Conservation (phyloP, 495 filamentous ascomycete genomes). For the Aspergillus cavernicola region DNA sequence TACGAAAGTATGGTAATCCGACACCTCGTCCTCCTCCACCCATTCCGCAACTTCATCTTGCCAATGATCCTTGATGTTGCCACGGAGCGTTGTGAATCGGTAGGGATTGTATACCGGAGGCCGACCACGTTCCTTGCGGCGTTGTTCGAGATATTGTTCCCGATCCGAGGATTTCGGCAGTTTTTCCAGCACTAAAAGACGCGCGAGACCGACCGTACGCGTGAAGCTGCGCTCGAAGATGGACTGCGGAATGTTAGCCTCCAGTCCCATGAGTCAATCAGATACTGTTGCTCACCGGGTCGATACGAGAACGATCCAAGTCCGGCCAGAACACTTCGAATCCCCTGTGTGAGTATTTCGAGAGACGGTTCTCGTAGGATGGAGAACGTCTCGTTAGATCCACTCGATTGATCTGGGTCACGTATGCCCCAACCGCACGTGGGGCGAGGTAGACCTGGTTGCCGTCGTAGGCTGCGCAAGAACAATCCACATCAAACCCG, state of each 20-base stretch:
- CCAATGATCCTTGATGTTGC: slow-evolving; percentile 67
- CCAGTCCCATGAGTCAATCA: neutral
- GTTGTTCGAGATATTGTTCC: slow-evolving; percentile 60
- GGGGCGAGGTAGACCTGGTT: slow-evolving; percentile 70
- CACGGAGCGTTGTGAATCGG: slow-evolving; percentile 27
- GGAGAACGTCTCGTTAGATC: slow-evolving; percentile 76
- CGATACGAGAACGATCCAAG: slow-evolving; percentile 66
- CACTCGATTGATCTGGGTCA: slow-evolving; percentile 75
- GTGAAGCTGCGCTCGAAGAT: slow-evolving; percentile 78
- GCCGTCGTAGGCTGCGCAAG: slow-evolving; percentile 75
- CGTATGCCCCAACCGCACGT: slow-evolving; percentile 65
- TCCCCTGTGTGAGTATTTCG: slow-evolving; percentile 77
- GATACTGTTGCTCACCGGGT: slow-evolving; percentile 46
- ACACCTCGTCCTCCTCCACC: slow-evolving; percentile 68
- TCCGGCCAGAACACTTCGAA: slow-evolving; percentile 78
- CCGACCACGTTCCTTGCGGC: slow-evolving; percentile 65
- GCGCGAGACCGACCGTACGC: slow-evolving; percentile 69
- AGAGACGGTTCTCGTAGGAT: slow-evolving; percentile 82
- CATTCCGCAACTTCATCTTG: slow-evolving; percentile 80
- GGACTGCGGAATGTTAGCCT: slow-evolving; percentile 36
- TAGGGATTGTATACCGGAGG: slow-evolving; percentile 34
- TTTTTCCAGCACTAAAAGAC: slow-evolving; percentile 74
- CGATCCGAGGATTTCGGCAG: slow-evolving; percentile 62
- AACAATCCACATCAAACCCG: slow-evolving; percentile 82
- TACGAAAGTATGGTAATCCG: slow-evolving; percentile 70